These are phyloP conservation scores for Kuraishia floccosa DNA, from an alignment of 805 yeast species.

Conservation along the genomic window DNA sequence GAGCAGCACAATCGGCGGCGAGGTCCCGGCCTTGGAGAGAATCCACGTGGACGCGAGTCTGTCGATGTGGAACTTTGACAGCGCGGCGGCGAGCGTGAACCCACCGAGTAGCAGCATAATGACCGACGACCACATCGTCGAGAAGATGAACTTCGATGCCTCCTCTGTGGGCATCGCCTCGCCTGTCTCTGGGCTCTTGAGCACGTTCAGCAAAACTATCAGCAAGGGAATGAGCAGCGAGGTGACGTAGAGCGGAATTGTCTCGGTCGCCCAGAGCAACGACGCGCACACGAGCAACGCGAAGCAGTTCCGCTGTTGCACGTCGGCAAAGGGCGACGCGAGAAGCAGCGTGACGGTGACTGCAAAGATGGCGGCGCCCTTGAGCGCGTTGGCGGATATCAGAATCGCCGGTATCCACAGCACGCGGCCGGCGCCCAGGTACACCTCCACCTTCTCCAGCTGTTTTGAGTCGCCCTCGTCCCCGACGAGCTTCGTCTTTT, in stretches of 20 bases:
- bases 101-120: constrained; percentile 88
- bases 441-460: constrained; percentile 11
- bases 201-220: constrained; percentile 60
- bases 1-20: constrained; percentile 65
- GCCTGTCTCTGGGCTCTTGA: constrained; percentile 42
- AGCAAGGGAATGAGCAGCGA: constrained; percentile 75
- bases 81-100: constrained; percentile 87
- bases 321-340: constrained; percentile 48
- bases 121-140: constrained; percentile 93
- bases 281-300: constrained; percentile 79
- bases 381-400: constrained; percentile 25
- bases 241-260: constrained; percentile 86
- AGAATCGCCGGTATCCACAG: constrained; percentile 22
- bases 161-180: constrained; percentile 47
- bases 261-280: constrained; percentile 90
- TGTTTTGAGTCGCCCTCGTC: constrained; percentile 3
- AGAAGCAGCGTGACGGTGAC: constrained; percentile 38
- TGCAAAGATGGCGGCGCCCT: constrained; percentile 31
- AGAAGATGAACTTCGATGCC: constrained; percentile 69
- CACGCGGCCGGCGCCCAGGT: constrained; percentile 16
- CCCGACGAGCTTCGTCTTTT: constrained; percentile 5
- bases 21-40: constrained; percentile 74
- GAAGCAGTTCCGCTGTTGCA: constrained; percentile 66
- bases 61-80: constrained; percentile 85
- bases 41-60: constrained; percentile 75